phyloP scores from a whole-genome alignment of 2,329 filamentous ascomycete genomes.

The Penicillium sp. region DNA sequence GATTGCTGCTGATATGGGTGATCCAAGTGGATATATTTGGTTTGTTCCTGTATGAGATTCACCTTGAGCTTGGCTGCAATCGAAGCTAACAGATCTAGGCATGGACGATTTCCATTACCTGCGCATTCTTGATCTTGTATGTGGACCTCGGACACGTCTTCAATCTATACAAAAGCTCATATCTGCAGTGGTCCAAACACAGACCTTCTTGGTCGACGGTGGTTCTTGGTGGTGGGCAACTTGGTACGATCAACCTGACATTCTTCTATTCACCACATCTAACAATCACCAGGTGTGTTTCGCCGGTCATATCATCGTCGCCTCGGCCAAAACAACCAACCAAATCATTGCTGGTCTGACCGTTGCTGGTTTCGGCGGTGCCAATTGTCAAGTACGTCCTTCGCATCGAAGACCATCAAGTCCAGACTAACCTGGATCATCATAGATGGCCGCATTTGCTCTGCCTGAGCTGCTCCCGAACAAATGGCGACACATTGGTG shows the following conservation, averaged over 20 bases:
- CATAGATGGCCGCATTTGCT: conserved; percentile 42
- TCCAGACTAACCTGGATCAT: no score
- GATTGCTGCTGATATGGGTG: conserved; percentile 26
- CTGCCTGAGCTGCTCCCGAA: conserved; percentile 47
- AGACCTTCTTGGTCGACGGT: conserved; percentile 46
- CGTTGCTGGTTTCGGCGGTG: conserved; percentile 44
- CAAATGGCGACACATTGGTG: conserved; percentile 45
- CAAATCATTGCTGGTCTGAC: conserved; percentile 39
- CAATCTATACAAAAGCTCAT: no score
- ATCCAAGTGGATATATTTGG: conserved; percentile 27
- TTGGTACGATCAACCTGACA: conserved; percentile 15
- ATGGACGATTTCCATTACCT: conserved; percentile 39
- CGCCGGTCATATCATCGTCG: conserved; percentile 39
- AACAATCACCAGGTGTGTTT: conserved; percentile 28
- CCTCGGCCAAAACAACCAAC: conserved; percentile 37
- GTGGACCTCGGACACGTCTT: no score
- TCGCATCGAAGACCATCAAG: no score
- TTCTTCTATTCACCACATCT: no score
- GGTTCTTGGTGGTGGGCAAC: conserved; percentile 44
- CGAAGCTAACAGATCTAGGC: conserved; percentile 5
- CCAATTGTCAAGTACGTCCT: conserved; percentile 38
- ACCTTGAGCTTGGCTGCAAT: neutral
- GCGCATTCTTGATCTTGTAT: conserved; percentile 39
- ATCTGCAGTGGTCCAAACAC: conserved; percentile 38
- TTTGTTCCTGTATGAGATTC: conserved; percentile 22